Conservation (phyloP, 2,329 filamentous ascomycete genomes). For the Lachnellula hyalina region DNA sequence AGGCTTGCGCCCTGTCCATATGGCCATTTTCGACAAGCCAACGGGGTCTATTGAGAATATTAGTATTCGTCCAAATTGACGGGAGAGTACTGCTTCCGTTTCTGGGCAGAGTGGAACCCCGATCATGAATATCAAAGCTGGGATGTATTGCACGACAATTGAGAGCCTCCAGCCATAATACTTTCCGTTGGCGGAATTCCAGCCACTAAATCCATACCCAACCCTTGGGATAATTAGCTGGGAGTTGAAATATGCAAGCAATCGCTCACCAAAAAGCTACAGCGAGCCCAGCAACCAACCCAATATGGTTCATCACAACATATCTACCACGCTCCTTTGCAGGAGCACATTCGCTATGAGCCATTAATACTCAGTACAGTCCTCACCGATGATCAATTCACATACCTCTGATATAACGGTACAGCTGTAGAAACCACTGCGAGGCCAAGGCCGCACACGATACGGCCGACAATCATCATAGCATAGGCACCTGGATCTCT, state of each 20-base stretch:
- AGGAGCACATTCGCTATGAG: slow-evolving; percentile 47
- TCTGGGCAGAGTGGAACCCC: slow-evolving; percentile 50
- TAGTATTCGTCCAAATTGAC: not conserved
- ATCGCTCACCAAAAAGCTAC: slow-evolving; percentile 45
- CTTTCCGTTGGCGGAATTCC: slow-evolving; percentile 39
- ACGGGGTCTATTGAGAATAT: slow-evolving; percentile 38
- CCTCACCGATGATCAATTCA: not conserved
- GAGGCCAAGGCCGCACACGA: slow-evolving; percentile 48
- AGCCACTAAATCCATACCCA: slow-evolving; percentile 51
- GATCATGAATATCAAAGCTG: slow-evolving; percentile 43
- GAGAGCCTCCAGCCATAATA: slow-evolving; percentile 49
- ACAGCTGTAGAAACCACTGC: slow-evolving; percentile 52
- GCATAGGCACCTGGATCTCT: slow-evolving; percentile 36
- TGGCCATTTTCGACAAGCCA: slow-evolving; percentile 51
- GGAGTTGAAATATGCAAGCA: not conserved
- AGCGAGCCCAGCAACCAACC: slow-evolving; percentile 50
- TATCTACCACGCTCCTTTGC: slow-evolving; percentile 48
- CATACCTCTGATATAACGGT: slow-evolving; percentile 51
- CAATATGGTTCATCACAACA: slow-evolving; percentile 55
- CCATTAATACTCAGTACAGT: not conserved
- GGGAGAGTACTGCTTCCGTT: slow-evolving; percentile 37
- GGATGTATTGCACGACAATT: slow-evolving; percentile 47
- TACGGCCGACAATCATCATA: slow-evolving; percentile 47
- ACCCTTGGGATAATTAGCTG: slow-evolving; percentile 37
- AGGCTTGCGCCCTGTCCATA: slow-evolving; percentile 37